These are phyloP conservation scores for Aspergillus amoenus DNA, from an alignment of 2,329 filamentous ascomycete genomes.

Conservation along the genomic window DNA sequence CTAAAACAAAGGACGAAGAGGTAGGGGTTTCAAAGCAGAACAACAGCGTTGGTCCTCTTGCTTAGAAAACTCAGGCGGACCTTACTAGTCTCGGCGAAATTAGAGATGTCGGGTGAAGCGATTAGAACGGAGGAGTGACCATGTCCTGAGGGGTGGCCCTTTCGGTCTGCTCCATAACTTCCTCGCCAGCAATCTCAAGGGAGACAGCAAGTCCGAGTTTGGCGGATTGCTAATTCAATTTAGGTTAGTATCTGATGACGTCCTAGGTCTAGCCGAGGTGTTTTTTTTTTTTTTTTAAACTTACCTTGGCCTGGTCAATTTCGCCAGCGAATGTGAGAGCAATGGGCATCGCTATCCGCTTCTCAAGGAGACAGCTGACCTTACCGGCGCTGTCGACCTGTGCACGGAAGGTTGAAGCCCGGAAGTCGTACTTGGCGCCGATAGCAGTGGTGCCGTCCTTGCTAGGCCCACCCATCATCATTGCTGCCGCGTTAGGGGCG, in stretches of 20 bases:
- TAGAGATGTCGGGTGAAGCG: slow-evolving; percentile 7
- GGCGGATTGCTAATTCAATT: slow-evolving; percentile 72
- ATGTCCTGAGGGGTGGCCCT: slow-evolving; percentile 44
- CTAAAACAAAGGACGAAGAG: slow-evolving; percentile 42
- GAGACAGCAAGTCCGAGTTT: slow-evolving; percentile 95
- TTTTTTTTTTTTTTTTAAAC: slow-evolving; percentile 35
- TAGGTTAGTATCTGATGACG: slow-evolving; percentile 11
- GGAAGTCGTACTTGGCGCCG: slow-evolving; percentile 97
- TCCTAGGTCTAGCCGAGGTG: neutral
- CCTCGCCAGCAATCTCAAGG: slow-evolving; percentile 80
- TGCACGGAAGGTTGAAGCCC: slow-evolving; percentile 89
- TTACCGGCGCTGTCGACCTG: slow-evolving; percentile 96
- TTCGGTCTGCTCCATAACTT: slow-evolving; percentile 83
- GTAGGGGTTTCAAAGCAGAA: slow-evolving; percentile 26
- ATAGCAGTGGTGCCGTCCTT: slow-evolving; percentile 90
- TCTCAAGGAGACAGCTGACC: slow-evolving; percentile 88
- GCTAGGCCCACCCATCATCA: slow-evolving; percentile 72
- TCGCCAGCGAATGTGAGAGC: slow-evolving; percentile 94
- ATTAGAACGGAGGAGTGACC: slow-evolving; percentile 52
- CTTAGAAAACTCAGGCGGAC: slow-evolving; percentile 7
- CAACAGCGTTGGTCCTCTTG: slow-evolving; percentile 9
- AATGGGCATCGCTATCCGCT: slow-evolving; percentile 89
- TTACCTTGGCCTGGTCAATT: slow-evolving; percentile 91
- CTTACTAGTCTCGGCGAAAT: slow-evolving; percentile 16
- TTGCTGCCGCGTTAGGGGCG: slow-evolving; percentile 61